Conservation (phyloP, 306 rosid genomes). For the Parietaria judaica region DNA sequence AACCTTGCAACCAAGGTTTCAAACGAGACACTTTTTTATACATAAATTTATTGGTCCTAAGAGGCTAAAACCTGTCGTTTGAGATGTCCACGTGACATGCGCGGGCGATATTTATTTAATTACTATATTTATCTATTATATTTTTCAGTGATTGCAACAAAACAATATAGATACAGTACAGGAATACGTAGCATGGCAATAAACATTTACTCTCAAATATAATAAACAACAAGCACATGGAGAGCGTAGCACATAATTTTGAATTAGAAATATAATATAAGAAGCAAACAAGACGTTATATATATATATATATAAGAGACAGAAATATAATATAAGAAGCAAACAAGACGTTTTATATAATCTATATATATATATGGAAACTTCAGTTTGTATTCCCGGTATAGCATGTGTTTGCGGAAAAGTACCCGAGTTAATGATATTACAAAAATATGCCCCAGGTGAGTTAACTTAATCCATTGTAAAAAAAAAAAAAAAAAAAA, state of each 20-base stretch:
- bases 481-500: too few relatives aligned
- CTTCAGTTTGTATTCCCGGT: too few relatives aligned
- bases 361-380: too few relatives aligned
- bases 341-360: too few relatives aligned
- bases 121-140: background rate
- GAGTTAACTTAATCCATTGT: too few relatives aligned
- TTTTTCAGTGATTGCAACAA: conserved; percentile 1
- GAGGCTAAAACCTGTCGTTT: background rate
- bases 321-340: too few relatives aligned
- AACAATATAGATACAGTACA: conserved; percentile 1
- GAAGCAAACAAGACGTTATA: too few relatives aligned
- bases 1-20: background rate
- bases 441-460: too few relatives aligned
- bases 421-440: too few relatives aligned
- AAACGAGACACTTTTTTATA: too few relatives aligned
- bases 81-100: conserved; percentile 5
- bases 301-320: too few relatives aligned
- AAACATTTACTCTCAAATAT: background rate
- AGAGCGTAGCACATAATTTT: background rate
- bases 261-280: background rate
- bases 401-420: too few relatives aligned
- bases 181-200: background rate
- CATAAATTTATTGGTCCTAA: background rate
- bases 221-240: background rate
- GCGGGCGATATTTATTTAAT: background rate